A percentile compares a stretch with the other conserved stretches of the same genome.
These are phyloP conservation scores for Triangularia verruculosa DNA, from an alignment of 2,329 filamentous ascomycete species.

Conservation along the genomic window DNA sequence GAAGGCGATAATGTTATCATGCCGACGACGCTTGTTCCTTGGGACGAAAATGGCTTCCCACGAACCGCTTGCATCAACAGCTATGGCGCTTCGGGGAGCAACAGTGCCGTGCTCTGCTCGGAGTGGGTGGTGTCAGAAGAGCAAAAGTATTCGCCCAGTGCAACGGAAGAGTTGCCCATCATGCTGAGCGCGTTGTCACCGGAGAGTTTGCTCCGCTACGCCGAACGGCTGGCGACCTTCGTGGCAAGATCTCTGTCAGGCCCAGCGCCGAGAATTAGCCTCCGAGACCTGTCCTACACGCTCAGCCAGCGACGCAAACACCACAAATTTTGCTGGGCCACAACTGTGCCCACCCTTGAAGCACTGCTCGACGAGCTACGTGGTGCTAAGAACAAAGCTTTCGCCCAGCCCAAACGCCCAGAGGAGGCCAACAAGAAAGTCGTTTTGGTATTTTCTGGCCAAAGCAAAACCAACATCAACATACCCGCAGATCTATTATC, in stretches of 20 bases:
- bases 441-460: constrained; percentile 38
- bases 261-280: constrained; percentile 18
- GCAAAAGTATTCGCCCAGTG: neutral
- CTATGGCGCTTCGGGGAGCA: neutral
- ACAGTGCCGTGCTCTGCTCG: constrained; percentile 23
- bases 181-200: neutral
- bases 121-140: neutral
- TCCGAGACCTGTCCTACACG: constrained; percentile 35
- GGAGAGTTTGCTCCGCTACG: neutral
- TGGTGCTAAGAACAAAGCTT: neutral
- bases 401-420: neutral
- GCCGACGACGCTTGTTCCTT: neutral
- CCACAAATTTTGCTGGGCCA: constrained; percentile 15
- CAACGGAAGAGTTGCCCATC: neutral
- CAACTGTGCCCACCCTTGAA: constrained; percentile 29
- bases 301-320: constrained; percentile 33
- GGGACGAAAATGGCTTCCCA: no score
- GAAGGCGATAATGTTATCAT: neutral
- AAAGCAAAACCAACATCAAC: constrained; percentile 32
- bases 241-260: neutral
- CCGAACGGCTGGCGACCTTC: neutral
- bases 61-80: neutral
- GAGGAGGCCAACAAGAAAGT: constrained; percentile 28
- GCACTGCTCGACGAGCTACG: constrained; percentile 19
- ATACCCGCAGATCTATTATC: constrained; percentile 30